Conservation (phyloP, 352 stramenopile genomes). For the Globisporangium carolinianum region DNA sequence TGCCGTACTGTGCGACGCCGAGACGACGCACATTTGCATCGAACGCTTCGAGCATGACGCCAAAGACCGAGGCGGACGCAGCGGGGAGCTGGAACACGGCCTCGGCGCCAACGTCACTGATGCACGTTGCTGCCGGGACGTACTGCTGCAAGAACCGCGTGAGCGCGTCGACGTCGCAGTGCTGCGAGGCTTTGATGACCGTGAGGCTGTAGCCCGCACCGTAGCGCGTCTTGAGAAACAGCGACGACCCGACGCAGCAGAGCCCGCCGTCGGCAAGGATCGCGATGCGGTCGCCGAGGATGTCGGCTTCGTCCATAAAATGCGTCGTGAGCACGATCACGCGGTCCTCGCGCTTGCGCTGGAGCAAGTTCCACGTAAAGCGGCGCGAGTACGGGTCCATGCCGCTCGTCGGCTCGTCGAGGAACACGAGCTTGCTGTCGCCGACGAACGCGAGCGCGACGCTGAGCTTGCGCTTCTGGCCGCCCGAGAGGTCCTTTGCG, state of each 20-base stretch:
- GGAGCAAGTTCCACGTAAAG: slow-evolving; percentile 87
- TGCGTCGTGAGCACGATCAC: slow-evolving; percentile 91
- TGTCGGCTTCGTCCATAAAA: slow-evolving; percentile 90
- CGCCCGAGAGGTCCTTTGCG: slow-evolving; percentile 76
- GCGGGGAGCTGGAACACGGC: slow-evolving; percentile 92
- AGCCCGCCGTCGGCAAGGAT: slow-evolving; percentile 82
- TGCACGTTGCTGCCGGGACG: slow-evolving; percentile 59
- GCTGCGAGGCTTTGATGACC: slow-evolving; percentile 30
- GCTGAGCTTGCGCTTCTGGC: slow-evolving; percentile 94
- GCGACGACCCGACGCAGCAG: slow-evolving; percentile 37
- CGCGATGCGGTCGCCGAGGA: slow-evolving; percentile 86
- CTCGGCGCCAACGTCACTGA: slow-evolving; percentile 93
- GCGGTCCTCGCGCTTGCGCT: slow-evolving; percentile 43
- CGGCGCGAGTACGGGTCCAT: slow-evolving; percentile 95
- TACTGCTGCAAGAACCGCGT: slow-evolving; percentile 34
- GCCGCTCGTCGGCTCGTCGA: slow-evolving; percentile 92
- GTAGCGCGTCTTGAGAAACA: slow-evolving; percentile 91
- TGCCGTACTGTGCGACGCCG: slow-evolving; percentile 88
- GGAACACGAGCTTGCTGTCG: slow-evolving; percentile 85
- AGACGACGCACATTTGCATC: slow-evolving; percentile 36
- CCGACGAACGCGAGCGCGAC: slow-evolving; percentile 95
- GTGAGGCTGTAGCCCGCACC: slow-evolving; percentile 88
- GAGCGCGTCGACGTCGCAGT: slow-evolving; percentile 28
- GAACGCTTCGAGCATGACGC: slow-evolving; percentile 87
- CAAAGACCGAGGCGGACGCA: slow-evolving; percentile 80